Evolutionary conservation across 2,329 filamentous ascomycete genomes (phyloP), one percentile per base, ranked within the genome.

Genomic region (Colletotrichum sp.): DNA sequence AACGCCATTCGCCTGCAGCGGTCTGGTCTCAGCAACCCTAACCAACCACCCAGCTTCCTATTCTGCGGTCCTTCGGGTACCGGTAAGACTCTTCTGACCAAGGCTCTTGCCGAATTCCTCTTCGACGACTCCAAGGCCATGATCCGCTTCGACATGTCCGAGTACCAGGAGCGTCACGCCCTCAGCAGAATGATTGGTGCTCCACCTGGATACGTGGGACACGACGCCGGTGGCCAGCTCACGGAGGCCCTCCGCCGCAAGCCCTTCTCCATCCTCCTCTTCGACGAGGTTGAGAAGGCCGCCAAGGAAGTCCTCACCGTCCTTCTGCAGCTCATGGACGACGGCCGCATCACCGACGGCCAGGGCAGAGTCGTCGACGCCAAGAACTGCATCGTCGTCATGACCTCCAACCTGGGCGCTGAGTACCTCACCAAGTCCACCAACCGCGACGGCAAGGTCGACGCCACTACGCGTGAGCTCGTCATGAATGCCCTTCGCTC

Each of bases 121-220:
- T 99, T 99, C 87, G 97, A 99, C 83, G 97, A 99, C 80, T 88
- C 96, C 30, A 98, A 98, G 88, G 89, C 96, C 38, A 98, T 99
- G 97, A 98, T 99, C 80, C 94, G 97, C 52, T 98, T 99, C 87
- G 97, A 99, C 84, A 99, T 99, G 97, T 98, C 96, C 7, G 97
- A 99, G 85, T 99, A 99, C 85, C 97, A 99, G 85, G 97, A 99
- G 86, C 94, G 96, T 7, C 97, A 99, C 84, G 94, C 96, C 1
- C 91, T 99, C 16, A 98, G 95, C 83, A 93, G 97, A 76, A 98
- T 99, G 95, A 99, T 99, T 80, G 97, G 97, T 83, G 96, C 97
- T 24, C 97, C 97, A 24, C 97, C 97, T 6, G 97, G 97, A 78
- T 99, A 99, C 79, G 96, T 99, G 75, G 97, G 97, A 18, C 96